phyloP scores from a whole-genome alignment of 2,329 filamentous ascomycete genomes.

The Cladosporium sp. region DNA sequence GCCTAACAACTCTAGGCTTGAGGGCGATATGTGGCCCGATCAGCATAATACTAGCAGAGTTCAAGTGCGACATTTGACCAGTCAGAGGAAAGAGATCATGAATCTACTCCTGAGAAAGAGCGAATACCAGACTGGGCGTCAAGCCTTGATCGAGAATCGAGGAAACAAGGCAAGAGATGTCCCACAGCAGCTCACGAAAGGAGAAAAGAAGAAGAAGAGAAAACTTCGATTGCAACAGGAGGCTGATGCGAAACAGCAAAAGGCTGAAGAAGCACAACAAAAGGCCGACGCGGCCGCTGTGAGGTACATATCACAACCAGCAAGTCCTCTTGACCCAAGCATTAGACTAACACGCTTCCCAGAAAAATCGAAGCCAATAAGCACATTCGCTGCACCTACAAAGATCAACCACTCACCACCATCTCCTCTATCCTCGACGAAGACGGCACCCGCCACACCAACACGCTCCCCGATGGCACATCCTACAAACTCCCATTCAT shows the following conservation, averaged over 20 bases:
- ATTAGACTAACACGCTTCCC: slow-evolving; percentile 39
- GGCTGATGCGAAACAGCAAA: neutral
- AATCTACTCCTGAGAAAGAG: slow-evolving; percentile 53
- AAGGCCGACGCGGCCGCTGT: neutral
- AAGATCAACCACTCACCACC: slow-evolving; percentile 41
- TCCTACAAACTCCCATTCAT: slow-evolving; percentile 32
- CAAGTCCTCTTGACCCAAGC: neutral
- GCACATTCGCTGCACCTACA: slow-evolving; percentile 43
- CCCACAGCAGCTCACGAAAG: slow-evolving; percentile 21
- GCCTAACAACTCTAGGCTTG: slow-evolving; percentile 58
- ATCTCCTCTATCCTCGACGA: slow-evolving; percentile 53
- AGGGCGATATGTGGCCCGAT: slow-evolving; percentile 71
- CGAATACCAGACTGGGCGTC: slow-evolving; percentile 52
- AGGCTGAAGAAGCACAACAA: neutral
- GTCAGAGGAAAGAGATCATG: slow-evolving; percentile 58
- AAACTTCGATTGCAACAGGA: too few relatives aligned
- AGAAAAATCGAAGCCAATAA: slow-evolving; percentile 26
- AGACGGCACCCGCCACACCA: slow-evolving; percentile 46
- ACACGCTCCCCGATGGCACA: slow-evolving; percentile 38
- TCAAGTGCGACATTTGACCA: slow-evolving; percentile 57
- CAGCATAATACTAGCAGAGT: slow-evolving; percentile 52
- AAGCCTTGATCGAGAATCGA: slow-evolving; percentile 2
- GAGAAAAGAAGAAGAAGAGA: slow-evolving; percentile 39
- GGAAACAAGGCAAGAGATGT: slow-evolving; percentile 6
- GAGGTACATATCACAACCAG: neutral